Evolutionary conservation across 306 rosid genomes (phyloP), one percentile per base, ranked within the genome.

Genomic region (Quillaja saponaria): DNA sequence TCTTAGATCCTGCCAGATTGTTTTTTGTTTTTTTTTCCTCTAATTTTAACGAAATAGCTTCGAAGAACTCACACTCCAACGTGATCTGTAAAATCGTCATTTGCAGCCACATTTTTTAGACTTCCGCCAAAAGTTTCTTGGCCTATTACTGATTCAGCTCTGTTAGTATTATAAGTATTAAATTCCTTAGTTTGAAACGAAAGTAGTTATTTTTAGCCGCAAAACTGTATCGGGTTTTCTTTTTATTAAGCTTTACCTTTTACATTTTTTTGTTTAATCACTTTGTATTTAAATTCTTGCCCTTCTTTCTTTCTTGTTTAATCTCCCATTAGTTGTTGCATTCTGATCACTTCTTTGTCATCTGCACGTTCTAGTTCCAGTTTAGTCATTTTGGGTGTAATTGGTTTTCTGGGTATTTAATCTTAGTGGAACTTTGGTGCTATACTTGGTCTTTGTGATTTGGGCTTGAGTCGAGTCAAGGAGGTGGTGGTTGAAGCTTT

Each of bases 61-160:
- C 10, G 73, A 59, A 69, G 6, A 53, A 63, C 69, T 71, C 75
- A 25, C 64, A 50, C 69, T 49, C 68, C 37, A 15, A 58, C 65
- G 56, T 81, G 82, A 81, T 89, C 85, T 79, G 76, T 53, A 34
- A 20, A 63, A 53, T 73, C 62, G 63, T 34, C 19, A 17, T 77
- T 62, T 66, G 79, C 87, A 46, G 85, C 85, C 67, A 51, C 83
- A 67, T n/a, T 78, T 83, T 80, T 55, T 84, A 72, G 48, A 71
- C 82, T 63, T 81, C 76, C 76, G 64, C 65, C 66, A 7, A 46
- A 37, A 41, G 61, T 61, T 52, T 46, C 39, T 39, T 18, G 17
- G 37, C 8, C 7, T 6, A 3, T 63, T 59, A 52, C 66, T 20
- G 64, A 69, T 70, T 82, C 47, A 54, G 50, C 40, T 52, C 12